A percentile compares a stretch with the other conserved stretches of the same genome.
Conservation (phyloP, 208 protist species). For the Wallacemonas sp. region DNA sequence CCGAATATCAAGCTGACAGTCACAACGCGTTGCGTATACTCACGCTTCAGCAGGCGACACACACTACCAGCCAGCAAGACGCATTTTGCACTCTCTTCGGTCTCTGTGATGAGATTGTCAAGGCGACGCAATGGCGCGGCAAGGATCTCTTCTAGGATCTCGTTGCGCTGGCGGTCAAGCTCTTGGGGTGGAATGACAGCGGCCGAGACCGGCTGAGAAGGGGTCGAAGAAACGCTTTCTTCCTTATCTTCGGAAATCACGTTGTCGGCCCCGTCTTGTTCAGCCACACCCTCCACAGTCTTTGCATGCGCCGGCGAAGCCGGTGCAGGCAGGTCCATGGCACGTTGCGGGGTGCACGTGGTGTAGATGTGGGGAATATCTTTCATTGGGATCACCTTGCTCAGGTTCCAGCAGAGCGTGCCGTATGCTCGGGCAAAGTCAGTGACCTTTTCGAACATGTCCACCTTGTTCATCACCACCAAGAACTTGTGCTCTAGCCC, state of each 20-base stretch:
- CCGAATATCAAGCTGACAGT: constrained; percentile 19
- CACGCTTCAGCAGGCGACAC: constrained; percentile 40
- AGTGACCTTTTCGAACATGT: constrained; percentile 77
- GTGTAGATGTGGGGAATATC: constrained; percentile 92
- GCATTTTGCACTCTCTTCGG: constrained; percentile 55
- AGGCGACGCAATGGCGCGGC: constrained; percentile 64
- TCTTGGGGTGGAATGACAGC: constrained; percentile 40
- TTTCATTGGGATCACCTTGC: constrained; percentile 88
- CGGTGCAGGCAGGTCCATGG: not conserved
- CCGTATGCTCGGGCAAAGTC: constrained; percentile 92
- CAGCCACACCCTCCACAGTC: not conserved
- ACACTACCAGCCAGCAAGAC: constrained; percentile 56
- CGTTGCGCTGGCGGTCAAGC: constrained; percentile 51
- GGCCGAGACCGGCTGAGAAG: not conserved
- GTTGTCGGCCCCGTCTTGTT: not conserved
- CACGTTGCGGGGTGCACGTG: constrained; percentile 52
- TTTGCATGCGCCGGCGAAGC: not conserved
- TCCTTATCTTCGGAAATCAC: not conserved
- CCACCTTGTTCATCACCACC: constrained; percentile 90
- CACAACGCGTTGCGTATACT: constrained; percentile 35
- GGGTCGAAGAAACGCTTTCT: not conserved
- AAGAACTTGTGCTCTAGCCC: constrained; percentile 90
- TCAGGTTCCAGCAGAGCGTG: constrained; percentile 91
- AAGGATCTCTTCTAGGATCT: constrained; percentile 59
- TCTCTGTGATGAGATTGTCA: constrained; percentile 78